phyloP scores from a whole-genome alignment of 768 basidiomycete species.

The Suillus plorans region DNA sequence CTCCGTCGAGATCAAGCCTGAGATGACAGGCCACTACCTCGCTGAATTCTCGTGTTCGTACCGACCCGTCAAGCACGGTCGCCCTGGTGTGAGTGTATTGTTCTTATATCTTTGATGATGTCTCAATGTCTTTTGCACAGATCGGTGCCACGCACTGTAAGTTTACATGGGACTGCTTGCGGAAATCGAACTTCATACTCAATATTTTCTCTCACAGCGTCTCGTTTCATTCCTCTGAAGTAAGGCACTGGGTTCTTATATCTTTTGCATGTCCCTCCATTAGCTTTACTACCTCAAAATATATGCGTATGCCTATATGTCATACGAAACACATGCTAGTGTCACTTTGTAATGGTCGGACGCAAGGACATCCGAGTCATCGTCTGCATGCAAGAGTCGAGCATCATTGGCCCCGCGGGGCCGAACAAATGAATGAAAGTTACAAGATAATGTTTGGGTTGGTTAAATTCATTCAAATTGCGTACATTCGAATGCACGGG shows the following conservation, averaged over 20 bases:
- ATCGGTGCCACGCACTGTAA: slow-evolving; percentile 91
- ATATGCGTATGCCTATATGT: slow-evolving; percentile 30
- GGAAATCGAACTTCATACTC: neutral
- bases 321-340: slow-evolving; percentile 24
- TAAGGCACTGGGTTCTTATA: slow-evolving; percentile 44
- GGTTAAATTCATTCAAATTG: slow-evolving; percentile 33
- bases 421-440: neutral
- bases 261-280: slow-evolving; percentile 26
- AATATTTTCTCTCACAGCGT: slow-evolving; percentile 42
- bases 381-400: neutral
- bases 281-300: slow-evolving; percentile 32
- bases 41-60: slow-evolving; percentile 97
- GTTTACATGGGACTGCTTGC: slow-evolving; percentile 25
- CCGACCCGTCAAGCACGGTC: slow-evolving; percentile 99
- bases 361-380: neutral
- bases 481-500: slow-evolving; percentile 46
- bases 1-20: slow-evolving; percentile 98
- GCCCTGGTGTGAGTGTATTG: slow-evolving; percentile 82
- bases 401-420: neutral
- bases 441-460: slow-evolving; percentile 12
- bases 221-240: slow-evolving; percentile 96
- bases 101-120: slow-evolving; percentile 9
- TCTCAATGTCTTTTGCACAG: slow-evolving; percentile 33
- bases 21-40: slow-evolving; percentile 99
- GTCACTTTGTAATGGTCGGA: neutral